Evolutionary conservation across 176 grass and related monocot genomes (phyloP).

Genomic region (Aegilops bicornis): DNA sequence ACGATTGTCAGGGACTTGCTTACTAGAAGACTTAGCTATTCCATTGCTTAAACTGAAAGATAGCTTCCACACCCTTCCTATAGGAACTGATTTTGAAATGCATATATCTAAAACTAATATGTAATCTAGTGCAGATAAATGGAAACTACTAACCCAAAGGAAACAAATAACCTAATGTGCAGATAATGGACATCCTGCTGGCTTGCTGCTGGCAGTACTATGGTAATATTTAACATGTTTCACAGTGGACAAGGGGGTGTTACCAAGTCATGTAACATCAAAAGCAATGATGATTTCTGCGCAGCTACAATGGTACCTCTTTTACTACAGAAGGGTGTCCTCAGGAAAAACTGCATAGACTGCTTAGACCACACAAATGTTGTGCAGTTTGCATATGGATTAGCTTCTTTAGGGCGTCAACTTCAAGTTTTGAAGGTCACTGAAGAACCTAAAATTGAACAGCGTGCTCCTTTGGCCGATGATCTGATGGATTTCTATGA

Average conservation of each 20-base stretch:
- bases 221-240: conserved; percentile 15
- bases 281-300: conserved; percentile 8
- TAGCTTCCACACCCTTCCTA: too few species aligned
- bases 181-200: not conserved
- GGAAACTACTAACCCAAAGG: not conserved
- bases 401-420: conserved; percentile 76
- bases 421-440: conserved; percentile 63
- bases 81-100: not conserved
- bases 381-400: conserved; percentile 83
- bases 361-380: conserved; percentile 96
- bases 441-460: conserved; percentile 58
- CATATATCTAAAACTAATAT: not conserved
- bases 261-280: conserved; percentile 6
- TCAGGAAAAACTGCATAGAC: conserved; percentile 96
- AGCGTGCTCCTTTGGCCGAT: conserved; percentile 62
- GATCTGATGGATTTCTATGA: conserved; percentile 90
- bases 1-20: not conserved
- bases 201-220: not conserved
- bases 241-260: conserved; percentile 34
- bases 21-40: not conserved
- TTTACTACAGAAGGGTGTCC: conserved; percentile 77
- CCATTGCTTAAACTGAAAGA: too few species aligned
- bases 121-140: not conserved
- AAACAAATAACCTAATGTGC: not conserved
- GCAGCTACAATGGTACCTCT: conserved; percentile 37